Percentiles rank a stretch among this genome's conserved stretches.
Evolutionary conservation across 2,329 filamentous ascomycete genomes (phyloP).

Genomic region (Xylariales sp.): DNA sequence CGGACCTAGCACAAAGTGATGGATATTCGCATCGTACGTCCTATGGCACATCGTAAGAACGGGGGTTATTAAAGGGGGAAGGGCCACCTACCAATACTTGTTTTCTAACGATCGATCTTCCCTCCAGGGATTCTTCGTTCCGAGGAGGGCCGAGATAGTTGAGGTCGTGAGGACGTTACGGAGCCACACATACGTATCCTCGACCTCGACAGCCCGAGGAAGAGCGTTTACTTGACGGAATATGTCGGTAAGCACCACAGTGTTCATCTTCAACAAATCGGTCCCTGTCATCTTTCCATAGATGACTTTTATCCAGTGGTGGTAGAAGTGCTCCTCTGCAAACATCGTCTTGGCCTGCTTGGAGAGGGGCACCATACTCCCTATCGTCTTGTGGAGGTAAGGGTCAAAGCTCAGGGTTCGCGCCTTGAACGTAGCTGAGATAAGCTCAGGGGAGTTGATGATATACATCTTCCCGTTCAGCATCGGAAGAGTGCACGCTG

Average conservation of each 20-base stretch:
- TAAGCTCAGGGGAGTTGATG: slow-evolving; percentile 35
- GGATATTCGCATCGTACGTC: neutral
- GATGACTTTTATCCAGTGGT: neutral
- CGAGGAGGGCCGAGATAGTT: neutral
- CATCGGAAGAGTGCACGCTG: slow-evolving; percentile 40
- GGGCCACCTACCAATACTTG: slow-evolving; percentile 8
- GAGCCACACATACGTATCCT: slow-evolving; percentile 4
- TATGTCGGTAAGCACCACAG: neutral
- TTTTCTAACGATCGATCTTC: neutral
- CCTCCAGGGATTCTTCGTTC: neutral
- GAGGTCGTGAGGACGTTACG: neutral
- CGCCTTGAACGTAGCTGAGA: slow-evolving; percentile 33
- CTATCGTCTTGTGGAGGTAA: slow-evolving; percentile 8
- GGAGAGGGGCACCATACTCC: slow-evolving; percentile 3
- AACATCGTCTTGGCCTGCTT: neutral
- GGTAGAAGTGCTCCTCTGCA: neutral
- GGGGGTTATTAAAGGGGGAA: too few relatives aligned
- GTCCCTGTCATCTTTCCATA: slow-evolving; percentile 4
- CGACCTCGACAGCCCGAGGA: slow-evolving; percentile 1
- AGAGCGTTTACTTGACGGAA: slow-evolving; percentile 1
- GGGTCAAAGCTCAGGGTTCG: slow-evolving; percentile 36
- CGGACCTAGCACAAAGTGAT: neutral
- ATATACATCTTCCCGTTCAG: slow-evolving; percentile 38
- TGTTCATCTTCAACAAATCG: slow-evolving; percentile 3
- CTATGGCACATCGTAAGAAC: too few relatives aligned